These are phyloP conservation scores for Nasturtium officinale DNA, from an alignment of 345 rosid genomes.

Conservation along the genomic window DNA sequence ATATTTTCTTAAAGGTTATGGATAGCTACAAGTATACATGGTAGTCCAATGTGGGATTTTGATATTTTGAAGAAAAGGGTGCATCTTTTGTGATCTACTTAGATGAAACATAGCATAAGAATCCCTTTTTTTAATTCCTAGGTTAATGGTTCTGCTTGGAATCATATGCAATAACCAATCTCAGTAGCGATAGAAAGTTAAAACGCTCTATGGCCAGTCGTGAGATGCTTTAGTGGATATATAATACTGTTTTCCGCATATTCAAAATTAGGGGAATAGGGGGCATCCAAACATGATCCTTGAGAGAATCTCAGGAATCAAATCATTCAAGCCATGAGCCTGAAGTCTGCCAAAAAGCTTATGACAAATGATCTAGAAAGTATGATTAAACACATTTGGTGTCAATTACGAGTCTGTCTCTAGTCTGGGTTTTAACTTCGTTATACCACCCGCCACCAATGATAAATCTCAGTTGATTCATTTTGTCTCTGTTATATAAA, in stretches of 20 bases:
- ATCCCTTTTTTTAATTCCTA: background rate
- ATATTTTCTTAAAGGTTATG: background rate
- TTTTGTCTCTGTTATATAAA: slow-evolving; percentile 33
- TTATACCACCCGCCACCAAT: background rate
- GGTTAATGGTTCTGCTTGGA: slow-evolving; percentile 20
- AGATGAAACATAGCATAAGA: background rate
- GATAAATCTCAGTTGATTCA: slow-evolving; percentile 19
- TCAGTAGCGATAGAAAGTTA: slow-evolving; percentile 1
- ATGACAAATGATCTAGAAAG: slow-evolving; percentile 42
- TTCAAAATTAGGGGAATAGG: slow-evolving; percentile 32
- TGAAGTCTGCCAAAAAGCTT: slow-evolving; percentile 41
- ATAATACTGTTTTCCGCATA: slow-evolving; percentile 24
- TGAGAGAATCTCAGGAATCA: slow-evolving; percentile 38
- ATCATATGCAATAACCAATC: slow-evolving; percentile 1
- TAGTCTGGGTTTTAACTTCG: slow-evolving; percentile 10
- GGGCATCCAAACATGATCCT: slow-evolving; percentile 39
- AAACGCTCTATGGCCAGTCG: background rate
- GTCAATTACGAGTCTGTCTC: slow-evolving; percentile 31
- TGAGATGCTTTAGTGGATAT: slow-evolving; percentile 27
- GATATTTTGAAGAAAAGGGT: background rate
- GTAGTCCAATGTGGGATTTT: slow-evolving; percentile 8
- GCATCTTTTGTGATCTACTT: slow-evolving; percentile 15
- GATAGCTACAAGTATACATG: background rate
- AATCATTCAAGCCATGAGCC: slow-evolving; percentile 37
- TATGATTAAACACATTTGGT: slow-evolving; percentile 38